Base-by-base conservation (phyloP, 1,284 basidiomycete species). In the Meira nashicola region DNA sequence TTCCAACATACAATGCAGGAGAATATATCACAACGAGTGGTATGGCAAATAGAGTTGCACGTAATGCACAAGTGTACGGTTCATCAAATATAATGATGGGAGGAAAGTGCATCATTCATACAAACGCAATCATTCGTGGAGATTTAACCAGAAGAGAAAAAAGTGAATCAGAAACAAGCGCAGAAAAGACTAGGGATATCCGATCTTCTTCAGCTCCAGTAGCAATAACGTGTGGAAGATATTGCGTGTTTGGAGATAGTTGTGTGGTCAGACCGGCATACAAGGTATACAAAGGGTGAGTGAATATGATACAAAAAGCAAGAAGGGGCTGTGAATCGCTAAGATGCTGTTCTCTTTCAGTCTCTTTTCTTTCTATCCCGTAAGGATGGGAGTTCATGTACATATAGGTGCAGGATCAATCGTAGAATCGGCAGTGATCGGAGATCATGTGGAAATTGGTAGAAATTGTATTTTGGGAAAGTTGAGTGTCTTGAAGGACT, bases 81-180 rank as follows among this genome's bases (percentile, higher is more conserved):
- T 90, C 92, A 7, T 88, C 92, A 76, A 96, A 97, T 77, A 98
- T 98, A 76, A 90, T 97, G 62, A 86, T 99, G 2, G 92, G 91
- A 39, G 95, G 94, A 43, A 97, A 97, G 81, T 94, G 91, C 4
- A 90, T 98, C 77, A 94, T 99, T 57, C 88, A 92, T 12, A 88
- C 85, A 54, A 85, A 86, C 58, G 88, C 88, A 12, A 89, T 95
- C 59, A 87, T 96, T 57, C 86, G 92, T 48, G 92, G 92, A 0
- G 92, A 96, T 76, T 81, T 95, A 47, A 83, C 23, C 64, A 39
- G 40, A 21, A 49, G 47, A 4, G 55, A 48, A 39, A 23, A 12
- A 17, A 39, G 6, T 14, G 14, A 17, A 61, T 25, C 17, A 39
- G 23, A 63, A 62, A 46, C 61, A 60, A 21, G 28, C 52, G 28